Percentiles rank a stretch among this genome's conserved stretches.
Evolutionary conservation across 2,329 filamentous ascomycete genomes (phyloP).

Genomic region (Ustulina deusta): DNA sequence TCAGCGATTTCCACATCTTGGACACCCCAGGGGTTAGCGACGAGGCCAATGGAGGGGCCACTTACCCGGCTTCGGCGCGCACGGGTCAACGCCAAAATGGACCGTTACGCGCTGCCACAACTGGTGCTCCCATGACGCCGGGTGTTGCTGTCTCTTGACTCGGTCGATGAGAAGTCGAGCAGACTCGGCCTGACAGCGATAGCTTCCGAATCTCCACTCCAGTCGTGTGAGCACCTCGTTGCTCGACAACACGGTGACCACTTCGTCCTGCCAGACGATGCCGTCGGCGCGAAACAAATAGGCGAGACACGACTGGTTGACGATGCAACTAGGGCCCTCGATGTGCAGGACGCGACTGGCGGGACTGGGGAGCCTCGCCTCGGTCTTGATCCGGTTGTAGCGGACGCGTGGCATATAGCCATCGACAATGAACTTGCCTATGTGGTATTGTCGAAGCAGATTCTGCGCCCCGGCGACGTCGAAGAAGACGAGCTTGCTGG

Average conservation of each 20-base stretch:
- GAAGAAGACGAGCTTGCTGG: conserved; percentile 60
- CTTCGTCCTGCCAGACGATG: conserved; percentile 63
- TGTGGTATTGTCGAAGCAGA: conserved; percentile 59
- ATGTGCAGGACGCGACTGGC: conserved; percentile 64
- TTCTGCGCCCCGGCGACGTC: conserved; percentile 61
- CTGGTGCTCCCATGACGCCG: neutral
- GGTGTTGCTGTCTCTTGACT: conserved; percentile 6
- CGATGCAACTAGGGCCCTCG: conserved; percentile 58
- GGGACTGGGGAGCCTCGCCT: conserved; percentile 44
- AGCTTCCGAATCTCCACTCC: conserved; percentile 68
- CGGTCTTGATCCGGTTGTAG: conserved; percentile 63
- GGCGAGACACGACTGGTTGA: conserved; percentile 57
- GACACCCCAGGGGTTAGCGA: neutral
- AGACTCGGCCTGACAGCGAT: conserved; percentile 65
- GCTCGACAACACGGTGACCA: conserved; percentile 51
- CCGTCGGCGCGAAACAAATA: conserved; percentile 55
- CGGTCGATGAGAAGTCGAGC: conserved; percentile 46
- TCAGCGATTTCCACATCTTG: conserved; percentile 15
- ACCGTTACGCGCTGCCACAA: conserved; percentile 37
- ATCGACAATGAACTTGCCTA: conserved; percentile 57
- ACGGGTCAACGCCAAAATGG: conserved; percentile 41
- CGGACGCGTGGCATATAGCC: conserved; percentile 55
- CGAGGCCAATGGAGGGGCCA: neutral
- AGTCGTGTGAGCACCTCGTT: conserved; percentile 48
- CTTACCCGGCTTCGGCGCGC: conserved; percentile 28